phyloP scores from a whole-genome alignment of 108 stramenopile species.

The Fistulifera pelliculosa region DNA sequence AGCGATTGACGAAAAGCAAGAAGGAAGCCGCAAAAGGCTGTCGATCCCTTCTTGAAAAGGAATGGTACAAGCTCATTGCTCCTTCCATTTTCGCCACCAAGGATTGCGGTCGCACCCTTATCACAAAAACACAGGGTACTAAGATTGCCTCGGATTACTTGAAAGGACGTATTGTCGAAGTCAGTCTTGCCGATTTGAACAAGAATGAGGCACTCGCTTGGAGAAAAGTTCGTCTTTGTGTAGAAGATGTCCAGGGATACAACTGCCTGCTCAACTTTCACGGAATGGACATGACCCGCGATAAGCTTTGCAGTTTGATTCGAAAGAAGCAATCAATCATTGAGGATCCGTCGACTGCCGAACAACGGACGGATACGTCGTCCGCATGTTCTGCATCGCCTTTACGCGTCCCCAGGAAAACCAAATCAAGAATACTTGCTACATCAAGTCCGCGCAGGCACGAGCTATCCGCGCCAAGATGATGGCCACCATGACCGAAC shows the following conservation, averaged over 20 bases:
- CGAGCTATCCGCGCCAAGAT: constrained; percentile 97
- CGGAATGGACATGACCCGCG: constrained; percentile 99
- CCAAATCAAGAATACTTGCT: constrained; percentile 96
- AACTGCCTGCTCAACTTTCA: constrained; percentile 98
- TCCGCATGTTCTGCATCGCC: constrained; percentile 98
- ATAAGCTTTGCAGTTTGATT: constrained; percentile 98
- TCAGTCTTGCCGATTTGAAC: constrained; percentile 96
- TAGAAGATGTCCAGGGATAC: constrained; percentile 99
- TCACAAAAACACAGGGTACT: constrained; percentile 95
- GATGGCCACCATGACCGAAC: constrained; percentile 89
- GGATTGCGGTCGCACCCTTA: constrained; percentile 96
- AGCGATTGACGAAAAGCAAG: constrained; percentile 92
- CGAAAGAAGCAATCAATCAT: constrained; percentile 98
- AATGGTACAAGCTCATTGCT: constrained; percentile 99
- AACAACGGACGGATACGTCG: constrained; percentile 97
- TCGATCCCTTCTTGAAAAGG: constrained; percentile 99
- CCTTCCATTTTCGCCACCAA: constrained; percentile 93
- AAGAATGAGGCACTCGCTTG: constrained; percentile 91
- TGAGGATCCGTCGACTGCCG: constrained; percentile 97
- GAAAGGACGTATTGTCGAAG: constrained; percentile 97
- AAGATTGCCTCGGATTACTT: constrained; percentile 97
- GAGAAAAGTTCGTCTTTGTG: constrained; percentile 96
- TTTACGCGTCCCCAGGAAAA: constrained; percentile 96
- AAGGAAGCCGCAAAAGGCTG: constrained; percentile 88
- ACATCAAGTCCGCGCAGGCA: constrained; percentile 94